Evolutionary conservation across 1,284 basidiomycete genomes (phyloP).

Genomic region (Coriolopsis trogii): DNA sequence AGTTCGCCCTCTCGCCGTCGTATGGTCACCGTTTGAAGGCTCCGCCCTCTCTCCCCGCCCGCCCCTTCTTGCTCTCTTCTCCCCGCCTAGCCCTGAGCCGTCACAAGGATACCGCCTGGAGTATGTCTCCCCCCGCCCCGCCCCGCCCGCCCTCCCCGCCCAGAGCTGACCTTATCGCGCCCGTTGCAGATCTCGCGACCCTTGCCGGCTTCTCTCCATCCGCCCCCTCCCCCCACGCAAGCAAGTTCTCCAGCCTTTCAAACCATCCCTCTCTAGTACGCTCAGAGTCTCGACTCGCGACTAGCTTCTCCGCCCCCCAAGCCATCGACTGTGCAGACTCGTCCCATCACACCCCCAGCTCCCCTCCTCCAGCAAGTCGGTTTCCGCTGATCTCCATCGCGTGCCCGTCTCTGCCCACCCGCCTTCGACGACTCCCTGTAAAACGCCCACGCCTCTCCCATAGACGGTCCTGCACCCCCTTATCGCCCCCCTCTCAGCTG

Average conservation of each 20-base stretch:
- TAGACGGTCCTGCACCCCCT: conserved; percentile 27
- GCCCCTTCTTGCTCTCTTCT: conserved; percentile 39
- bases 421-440: conserved; percentile 8
- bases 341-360: conserved; percentile 25
- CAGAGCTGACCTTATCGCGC: conserved; percentile 13
- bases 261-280: conserved; percentile 35
- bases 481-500: conserved; percentile 19
- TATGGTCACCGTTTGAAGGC: conserved; percentile 35
- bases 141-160: conserved; percentile 6
- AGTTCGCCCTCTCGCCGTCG: conserved; percentile 22
- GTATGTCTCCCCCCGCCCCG: conserved; percentile 40
- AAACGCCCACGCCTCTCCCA: conserved; percentile 40
- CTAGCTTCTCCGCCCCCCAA: conserved; percentile 14
- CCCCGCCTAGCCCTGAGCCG: conserved; percentile 56
- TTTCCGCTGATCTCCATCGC: conserved; percentile 64
- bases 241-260: conserved; percentile 32
- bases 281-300: conserved; percentile 58
- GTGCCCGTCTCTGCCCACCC: conserved; percentile 35
- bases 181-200: conserved; percentile 85
- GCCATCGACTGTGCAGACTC: conserved; percentile 25
- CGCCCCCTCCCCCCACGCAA: conserved; percentile 38
- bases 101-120: conserved; percentile 82
- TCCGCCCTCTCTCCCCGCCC: conserved; percentile 23
- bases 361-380: conserved; percentile 33
- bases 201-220: conserved; percentile 79